Evolutionary conservation across 805 yeast genomes (phyloP).

Genomic region (Candida nonsorbophila): DNA sequence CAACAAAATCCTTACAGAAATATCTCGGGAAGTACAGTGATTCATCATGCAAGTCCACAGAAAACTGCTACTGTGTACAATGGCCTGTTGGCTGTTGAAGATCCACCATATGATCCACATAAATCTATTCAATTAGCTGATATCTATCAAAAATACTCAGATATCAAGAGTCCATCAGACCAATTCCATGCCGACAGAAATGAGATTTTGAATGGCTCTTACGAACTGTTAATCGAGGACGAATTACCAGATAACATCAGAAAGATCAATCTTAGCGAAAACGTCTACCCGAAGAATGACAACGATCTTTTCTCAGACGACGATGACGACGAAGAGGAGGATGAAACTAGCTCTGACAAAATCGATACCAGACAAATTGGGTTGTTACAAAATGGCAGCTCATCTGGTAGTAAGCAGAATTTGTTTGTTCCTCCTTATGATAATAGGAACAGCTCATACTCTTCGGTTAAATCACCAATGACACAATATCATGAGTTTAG

Average conservation of each 20-base stretch:
- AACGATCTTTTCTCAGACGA: slow-evolving; percentile 31
- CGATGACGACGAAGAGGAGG: slow-evolving; percentile 17
- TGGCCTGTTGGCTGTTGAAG: too few species aligned
- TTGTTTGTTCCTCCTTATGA: slow-evolving; percentile 11
- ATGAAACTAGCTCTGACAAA: slow-evolving; percentile 12
- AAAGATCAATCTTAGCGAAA: slow-evolving; percentile 20
- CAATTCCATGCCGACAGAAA: slow-evolving; percentile 30
- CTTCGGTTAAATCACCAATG: slow-evolving; percentile 38
- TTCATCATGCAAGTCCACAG: too few species aligned
- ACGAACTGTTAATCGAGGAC: slow-evolving; percentile 28
- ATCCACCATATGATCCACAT: slow-evolving; percentile 24
- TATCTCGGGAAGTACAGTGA: too few species aligned
- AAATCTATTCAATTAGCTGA: slow-evolving; percentile 36
- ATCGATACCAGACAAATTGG: slow-evolving; percentile 18
- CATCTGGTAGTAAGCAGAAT: slow-evolving; percentile 1
- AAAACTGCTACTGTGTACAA: too few species aligned
- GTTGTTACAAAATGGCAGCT: not conserved
- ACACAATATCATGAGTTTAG: slow-evolving; percentile 39
- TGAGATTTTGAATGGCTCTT: slow-evolving; percentile 30
- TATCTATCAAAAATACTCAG: slow-evolving; percentile 38
- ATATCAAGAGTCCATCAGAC: slow-evolving; percentile 35
- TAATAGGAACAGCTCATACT: slow-evolving; percentile 26
- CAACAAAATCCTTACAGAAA: too few species aligned
- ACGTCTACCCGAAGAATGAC: slow-evolving; percentile 32
- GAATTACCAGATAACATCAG: slow-evolving; percentile 27